A percentile compares a stretch with the other conserved stretches of the same genome.
Conservation (phyloP, 2,329 filamentous ascomycete genomes). For the Coleophoma eucalyptorum region DNA sequence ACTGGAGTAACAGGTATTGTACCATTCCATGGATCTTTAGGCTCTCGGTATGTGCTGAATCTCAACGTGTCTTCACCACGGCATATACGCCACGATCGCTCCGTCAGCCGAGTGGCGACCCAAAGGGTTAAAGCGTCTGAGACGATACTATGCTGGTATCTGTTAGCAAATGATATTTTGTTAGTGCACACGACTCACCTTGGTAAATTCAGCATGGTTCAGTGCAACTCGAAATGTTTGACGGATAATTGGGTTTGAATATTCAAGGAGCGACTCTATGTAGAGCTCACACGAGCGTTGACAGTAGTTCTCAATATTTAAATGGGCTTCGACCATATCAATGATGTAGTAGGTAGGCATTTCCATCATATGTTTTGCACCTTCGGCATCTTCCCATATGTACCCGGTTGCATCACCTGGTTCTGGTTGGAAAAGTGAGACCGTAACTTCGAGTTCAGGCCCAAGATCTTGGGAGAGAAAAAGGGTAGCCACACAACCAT, state of each 20-base stretch:
- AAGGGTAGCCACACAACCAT: neutral
- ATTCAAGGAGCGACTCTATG: neutral
- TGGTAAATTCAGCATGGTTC: neutral
- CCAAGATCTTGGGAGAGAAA: neutral
- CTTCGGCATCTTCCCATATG: neutral
- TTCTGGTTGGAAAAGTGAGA: neutral
- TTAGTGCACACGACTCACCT: neutral
- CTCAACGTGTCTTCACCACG: conserved; percentile 3
- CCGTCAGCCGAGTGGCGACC: neutral
- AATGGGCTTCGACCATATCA: neutral
- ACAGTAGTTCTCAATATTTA: neutral
- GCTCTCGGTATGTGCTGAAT: neutral
- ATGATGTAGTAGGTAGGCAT: conserved; percentile 4
- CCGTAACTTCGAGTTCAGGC: neutral
- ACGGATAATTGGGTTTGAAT: conserved; percentile 2
- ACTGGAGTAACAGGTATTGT: conserved; percentile 3
- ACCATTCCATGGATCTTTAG: neutral
- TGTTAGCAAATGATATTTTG: neutral
- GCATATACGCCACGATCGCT: conserved; percentile 3
- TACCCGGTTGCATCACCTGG: neutral
- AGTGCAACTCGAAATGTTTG: neutral
- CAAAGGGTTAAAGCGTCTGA: neutral
- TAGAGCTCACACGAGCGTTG: neutral
- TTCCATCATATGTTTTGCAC: neutral
- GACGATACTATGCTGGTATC: neutral